Percentiles rank a stretch among this genome's conserved stretches.
These are phyloP conservation scores for Drechslerella stenobrocha DNA, from an alignment of 2,329 filamentous ascomycete genomes.

Conservation along the genomic window DNA sequence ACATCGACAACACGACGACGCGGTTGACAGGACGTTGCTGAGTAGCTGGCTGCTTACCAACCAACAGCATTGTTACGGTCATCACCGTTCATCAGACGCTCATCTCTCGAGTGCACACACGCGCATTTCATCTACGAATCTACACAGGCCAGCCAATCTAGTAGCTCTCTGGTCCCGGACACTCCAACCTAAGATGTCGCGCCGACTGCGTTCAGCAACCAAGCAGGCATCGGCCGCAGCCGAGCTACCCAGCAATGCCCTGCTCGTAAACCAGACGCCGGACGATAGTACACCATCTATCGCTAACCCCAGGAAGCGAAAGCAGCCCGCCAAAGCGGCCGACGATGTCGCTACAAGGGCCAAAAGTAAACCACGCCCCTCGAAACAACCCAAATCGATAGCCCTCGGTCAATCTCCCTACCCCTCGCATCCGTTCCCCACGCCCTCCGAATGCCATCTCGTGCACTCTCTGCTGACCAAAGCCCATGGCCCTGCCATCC, in stretches of 20 bases:
- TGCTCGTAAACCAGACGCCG: no score
- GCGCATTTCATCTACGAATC: no score
- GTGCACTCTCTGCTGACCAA: slow-evolving; percentile 68
- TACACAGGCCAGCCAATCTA: no score
- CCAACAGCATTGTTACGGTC: no score
- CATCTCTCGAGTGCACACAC: no score
- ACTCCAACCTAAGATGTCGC: slow-evolving; percentile 16
- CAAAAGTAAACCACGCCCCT: slow-evolving; percentile 15
- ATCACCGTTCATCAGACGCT: no score
- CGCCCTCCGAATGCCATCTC: slow-evolving; percentile 68
- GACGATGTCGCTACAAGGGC: slow-evolving; percentile 52
- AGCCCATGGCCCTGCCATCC: slow-evolving; percentile 67
- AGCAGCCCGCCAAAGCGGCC: slow-evolving; percentile 59
- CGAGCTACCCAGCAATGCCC: background rate
- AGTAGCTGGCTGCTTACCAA: no score
- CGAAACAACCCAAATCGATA: slow-evolving; percentile 54
- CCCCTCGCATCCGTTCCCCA: slow-evolving; percentile 68
- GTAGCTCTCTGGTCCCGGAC: no score
- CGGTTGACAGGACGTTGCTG: no score
- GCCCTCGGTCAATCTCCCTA: slow-evolving; percentile 63
- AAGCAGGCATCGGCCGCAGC: background rate
- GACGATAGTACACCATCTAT: no score
- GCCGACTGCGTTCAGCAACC: slow-evolving; percentile 22
- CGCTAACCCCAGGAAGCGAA: slow-evolving; percentile 53
- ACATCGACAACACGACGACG: no score